phyloP scores from a whole-genome alignment of 148 eudicot species.

The Rhododendron griersonianum region DNA sequence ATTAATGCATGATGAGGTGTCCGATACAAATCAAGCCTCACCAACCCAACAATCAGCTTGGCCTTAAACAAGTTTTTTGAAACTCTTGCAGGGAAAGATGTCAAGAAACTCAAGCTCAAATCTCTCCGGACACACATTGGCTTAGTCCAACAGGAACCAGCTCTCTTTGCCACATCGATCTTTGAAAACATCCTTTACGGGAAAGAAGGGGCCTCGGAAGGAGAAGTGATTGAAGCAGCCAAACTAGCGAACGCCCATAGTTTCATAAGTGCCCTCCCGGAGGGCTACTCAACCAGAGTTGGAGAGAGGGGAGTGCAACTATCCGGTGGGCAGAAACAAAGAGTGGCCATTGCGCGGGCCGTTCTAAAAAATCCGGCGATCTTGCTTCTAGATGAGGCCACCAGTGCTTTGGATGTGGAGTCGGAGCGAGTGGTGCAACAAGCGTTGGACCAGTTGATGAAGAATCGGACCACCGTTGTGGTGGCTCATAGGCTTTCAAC shows the following conservation, averaged over 20 bases:
- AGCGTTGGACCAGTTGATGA: slow-evolving; percentile 85
- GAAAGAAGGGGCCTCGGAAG: slow-evolving; percentile 80
- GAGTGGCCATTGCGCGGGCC: slow-evolving; percentile 96
- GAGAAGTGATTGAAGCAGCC: slow-evolving; percentile 83
- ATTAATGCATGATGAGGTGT: neutral
- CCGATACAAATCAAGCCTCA: neutral
- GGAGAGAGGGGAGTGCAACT: slow-evolving; percentile 93
- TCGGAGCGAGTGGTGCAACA: slow-evolving; percentile 86
- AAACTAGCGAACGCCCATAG: slow-evolving; percentile 86
- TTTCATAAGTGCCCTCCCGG: slow-evolving; percentile 86
- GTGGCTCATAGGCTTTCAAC: slow-evolving; percentile 96
- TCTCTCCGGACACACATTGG: slow-evolving; percentile 85
- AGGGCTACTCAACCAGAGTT: slow-evolving; percentile 90
- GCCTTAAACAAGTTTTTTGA: neutral
- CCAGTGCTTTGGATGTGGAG: slow-evolving; percentile 84
- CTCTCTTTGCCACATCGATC: slow-evolving; percentile 88
- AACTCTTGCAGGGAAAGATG: slow-evolving; percentile 59
- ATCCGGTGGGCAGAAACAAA: slow-evolving; percentile 97
- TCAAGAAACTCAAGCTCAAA: slow-evolving; percentile 68
- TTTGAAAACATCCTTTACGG: slow-evolving; percentile 92
- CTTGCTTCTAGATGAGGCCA: slow-evolving; percentile 85
- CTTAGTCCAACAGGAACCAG: slow-evolving; percentile 93
- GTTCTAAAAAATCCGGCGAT: slow-evolving; percentile 76
- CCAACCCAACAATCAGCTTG: neutral
- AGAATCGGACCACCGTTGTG: slow-evolving; percentile 72